phyloP scores from a whole-genome alignment of 2,329 filamentous ascomycete species.

The Trichoderma guizhouense region DNA sequence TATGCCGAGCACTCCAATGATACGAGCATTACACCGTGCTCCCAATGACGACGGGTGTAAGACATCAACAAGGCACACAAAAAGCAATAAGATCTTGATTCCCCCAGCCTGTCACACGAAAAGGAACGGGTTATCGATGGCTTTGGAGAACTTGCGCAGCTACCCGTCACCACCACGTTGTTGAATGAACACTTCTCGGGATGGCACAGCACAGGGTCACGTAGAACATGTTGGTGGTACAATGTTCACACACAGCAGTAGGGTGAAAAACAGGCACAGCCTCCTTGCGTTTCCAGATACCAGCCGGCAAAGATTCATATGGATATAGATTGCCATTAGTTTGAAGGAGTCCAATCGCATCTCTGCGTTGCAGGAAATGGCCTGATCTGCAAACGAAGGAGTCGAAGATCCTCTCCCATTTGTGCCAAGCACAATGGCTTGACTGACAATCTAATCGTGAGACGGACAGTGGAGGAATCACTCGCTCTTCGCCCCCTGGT shows the following conservation, averaged over 20 bases:
- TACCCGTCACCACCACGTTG: constrained; percentile 17
- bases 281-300: not conserved
- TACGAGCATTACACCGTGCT: constrained; percentile 6
- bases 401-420: not conserved
- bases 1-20: not conserved
- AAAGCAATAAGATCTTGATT: constrained; percentile 13
- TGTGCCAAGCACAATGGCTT: not conserved
- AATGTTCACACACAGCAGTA: not conserved
- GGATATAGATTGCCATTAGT: not conserved
- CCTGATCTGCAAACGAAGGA: not conserved
- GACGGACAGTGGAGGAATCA: not conserved
- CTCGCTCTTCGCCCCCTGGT: not conserved
- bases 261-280: not conserved
- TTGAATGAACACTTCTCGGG: constrained; percentile 2
- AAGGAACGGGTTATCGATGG: not conserved
- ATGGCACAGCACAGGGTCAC: not conserved
- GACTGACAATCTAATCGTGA: not conserved
- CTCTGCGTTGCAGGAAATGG: not conserved
- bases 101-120: not conserved
- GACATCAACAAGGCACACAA: not conserved
- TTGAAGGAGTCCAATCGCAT: not conserved
- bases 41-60: constrained; percentile 9
- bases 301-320: not conserved
- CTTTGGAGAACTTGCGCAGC: not conserved
- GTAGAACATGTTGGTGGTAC: not conserved